Evolutionary conservation across 2,329 filamentous ascomycete species (phyloP), one percentile per base, ranked within the genome.

Genomic region (Xylariaceae sp.): DNA sequence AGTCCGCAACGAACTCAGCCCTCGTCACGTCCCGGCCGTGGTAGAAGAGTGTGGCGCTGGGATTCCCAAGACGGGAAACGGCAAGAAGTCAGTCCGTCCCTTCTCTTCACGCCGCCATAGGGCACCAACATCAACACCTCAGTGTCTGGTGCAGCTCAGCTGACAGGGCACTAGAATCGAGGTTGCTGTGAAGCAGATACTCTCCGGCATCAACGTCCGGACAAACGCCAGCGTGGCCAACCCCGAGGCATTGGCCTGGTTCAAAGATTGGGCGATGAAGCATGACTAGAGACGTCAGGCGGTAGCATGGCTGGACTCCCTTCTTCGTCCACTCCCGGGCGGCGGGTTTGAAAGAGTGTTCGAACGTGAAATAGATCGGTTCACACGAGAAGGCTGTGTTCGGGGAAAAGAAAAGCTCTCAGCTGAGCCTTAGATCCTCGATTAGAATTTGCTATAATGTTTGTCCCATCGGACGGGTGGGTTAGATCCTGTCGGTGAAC

Each of bases 181-280:
- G 58, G 88, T 93, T 30, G 86, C 87, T 0, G 90, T 96, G 5
- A 96, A 96, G 67, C 89, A 95, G 61, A 95, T 96, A 28, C 64
- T 98, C 2, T 94, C 86, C 18, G 90, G 89, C 0, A 65, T 89
- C 59, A 76, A 85, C 33, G 78, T 95, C 44, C 89, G 88, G 66
- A 92, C 86, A 0, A 88, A 87, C 31, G 88, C 89, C 0, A 93
- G 86, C 51, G 89, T 96, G n/a, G 86, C 87, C 4, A 96, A 96
- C 57, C 80, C 84, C 2, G 83, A 81, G 46, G 88, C 89, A 44
- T 61, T 98, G 45, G 81, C 86, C 25, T 96, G 87, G 83, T 96
- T 95, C 60, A 72, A 76, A 44, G 63, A 71, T 19, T 96, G 90
- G 90, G 75, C 81, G 10, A 63, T 27, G 5, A 31, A 18, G 8